Percentiles rank a stretch among this genome's conserved stretches.
Evolutionary conservation across 129 eudicot species (phyloP).

Genomic region (Tanacetum coccineum): DNA sequence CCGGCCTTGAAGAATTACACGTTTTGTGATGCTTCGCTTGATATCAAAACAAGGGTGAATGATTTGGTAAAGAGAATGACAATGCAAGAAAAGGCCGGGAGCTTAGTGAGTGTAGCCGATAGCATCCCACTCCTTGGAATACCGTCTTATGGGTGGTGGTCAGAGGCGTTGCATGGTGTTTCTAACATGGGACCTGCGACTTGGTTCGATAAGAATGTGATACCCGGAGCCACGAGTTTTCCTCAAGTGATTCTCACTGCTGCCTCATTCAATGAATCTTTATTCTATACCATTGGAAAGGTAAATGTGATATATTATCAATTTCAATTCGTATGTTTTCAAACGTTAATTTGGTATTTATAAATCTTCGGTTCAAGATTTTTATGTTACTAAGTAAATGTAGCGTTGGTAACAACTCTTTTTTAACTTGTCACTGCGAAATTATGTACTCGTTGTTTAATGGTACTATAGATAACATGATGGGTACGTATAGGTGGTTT

Average conservation of each 20-base stretch:
- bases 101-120: conserved; percentile 40
- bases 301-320: conserved; percentile 4
- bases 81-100: conserved; percentile 47
- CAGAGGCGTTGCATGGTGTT: conserved; percentile 62
- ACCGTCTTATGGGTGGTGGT: conserved; percentile 65
- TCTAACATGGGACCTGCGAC: conserved; percentile 47
- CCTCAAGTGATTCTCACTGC: conserved; percentile 86
- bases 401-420: not conserved
- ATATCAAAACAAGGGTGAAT: conserved; percentile 28
- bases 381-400: not conserved
- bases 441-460: too few species aligned
- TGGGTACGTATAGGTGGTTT: conserved; percentile 52
- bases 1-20: conserved; percentile 25
- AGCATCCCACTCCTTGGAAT: conserved; percentile 46
- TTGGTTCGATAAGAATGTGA: conserved; percentile 35
- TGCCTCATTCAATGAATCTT: conserved; percentile 63
- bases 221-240: conserved; percentile 70
- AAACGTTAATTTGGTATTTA: not conserved
- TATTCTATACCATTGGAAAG: conserved; percentile 58
- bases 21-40: conserved; percentile 34
- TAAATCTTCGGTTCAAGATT: not conserved
- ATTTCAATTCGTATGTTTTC: too few species aligned
- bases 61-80: conserved; percentile 46
- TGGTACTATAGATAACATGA: not conserved
- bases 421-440: too few species aligned